Evolutionary conservation across 2,329 filamentous ascomycete genomes (phyloP).

Genomic region (Hysterium pulicare): DNA sequence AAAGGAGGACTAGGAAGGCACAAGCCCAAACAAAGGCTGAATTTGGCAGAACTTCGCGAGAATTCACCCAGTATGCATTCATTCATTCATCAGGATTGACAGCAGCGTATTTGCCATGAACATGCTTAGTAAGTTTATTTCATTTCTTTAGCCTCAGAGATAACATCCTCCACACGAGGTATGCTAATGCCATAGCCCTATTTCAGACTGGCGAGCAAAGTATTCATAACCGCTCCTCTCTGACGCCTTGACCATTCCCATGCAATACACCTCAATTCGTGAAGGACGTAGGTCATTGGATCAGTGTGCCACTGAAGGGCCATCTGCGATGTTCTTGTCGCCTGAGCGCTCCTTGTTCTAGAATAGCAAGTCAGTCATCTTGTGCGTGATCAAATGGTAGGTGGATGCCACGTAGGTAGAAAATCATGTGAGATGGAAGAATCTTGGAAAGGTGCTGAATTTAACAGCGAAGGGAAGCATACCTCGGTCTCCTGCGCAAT

Average conservation of each 20-base stretch:
- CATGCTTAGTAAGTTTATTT: not conserved
- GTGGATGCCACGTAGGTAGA: too few species aligned
- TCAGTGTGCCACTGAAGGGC: slow-evolving; percentile 16
- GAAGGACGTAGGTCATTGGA: not conserved
- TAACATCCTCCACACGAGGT: not conserved
- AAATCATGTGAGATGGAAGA: too few species aligned
- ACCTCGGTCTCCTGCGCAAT: slow-evolving; percentile 61
- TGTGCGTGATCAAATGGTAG: not conserved
- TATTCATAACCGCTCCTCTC: slow-evolving; percentile 2
- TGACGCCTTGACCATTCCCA: not conserved
- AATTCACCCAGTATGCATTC: too few species aligned
- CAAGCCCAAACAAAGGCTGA: too few species aligned
- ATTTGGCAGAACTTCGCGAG: too few species aligned
- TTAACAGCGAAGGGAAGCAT: slow-evolving; percentile 20
- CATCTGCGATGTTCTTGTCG: slow-evolving; percentile 30
- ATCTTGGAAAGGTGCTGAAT: too few species aligned
- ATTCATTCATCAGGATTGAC: too few species aligned
- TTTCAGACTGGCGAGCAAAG: not conserved
- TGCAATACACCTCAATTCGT: not conserved
- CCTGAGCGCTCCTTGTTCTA: slow-evolving; percentile 29
- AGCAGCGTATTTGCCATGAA: too few species aligned
- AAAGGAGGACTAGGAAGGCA: too few species aligned
- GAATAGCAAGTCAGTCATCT: not conserved
- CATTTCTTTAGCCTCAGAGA: not conserved
- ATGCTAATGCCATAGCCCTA: not conserved